These are phyloP conservation scores for Spirogloea muscicola DNA, from an alignment of 139 green algal genomes.

Conservation along the genomic window DNA sequence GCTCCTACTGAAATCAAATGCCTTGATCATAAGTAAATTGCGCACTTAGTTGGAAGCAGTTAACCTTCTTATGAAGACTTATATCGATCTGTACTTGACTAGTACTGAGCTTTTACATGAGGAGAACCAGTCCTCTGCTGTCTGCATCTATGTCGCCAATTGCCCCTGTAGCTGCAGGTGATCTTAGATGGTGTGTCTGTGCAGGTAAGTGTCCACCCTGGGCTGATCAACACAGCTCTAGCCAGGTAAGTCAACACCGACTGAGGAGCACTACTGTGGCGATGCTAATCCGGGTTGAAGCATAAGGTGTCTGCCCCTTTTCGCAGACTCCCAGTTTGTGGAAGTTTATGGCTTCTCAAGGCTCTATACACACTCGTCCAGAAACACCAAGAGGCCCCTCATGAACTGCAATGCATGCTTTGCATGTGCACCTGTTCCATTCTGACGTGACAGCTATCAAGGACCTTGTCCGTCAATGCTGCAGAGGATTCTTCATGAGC, in stretches of 20 bases:
- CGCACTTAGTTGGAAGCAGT: neutral
- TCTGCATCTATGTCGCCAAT: neutral
- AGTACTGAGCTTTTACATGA: neutral
- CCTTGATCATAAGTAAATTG: neutral
- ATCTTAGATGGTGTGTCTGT: constrained; percentile 4
- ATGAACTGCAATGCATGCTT: too few species aligned
- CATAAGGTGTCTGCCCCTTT: neutral
- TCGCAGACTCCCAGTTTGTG: neutral
- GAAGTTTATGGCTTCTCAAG: neutral
- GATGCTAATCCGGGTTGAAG: too few species aligned
- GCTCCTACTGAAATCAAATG: neutral
- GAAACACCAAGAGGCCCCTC: neutral
- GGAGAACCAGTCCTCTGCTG: neutral
- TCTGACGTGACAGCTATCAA: too few species aligned
- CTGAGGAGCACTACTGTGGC: too few species aligned
- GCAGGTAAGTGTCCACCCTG: constrained; percentile 37
- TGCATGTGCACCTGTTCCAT: too few species aligned
- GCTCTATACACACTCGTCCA: neutral
- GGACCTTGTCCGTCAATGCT: too few species aligned
- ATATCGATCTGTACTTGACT: neutral
- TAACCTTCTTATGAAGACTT: neutral
- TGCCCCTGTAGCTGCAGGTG: neutral
- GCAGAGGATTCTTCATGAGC: too few species aligned
- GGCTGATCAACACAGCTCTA: constrained; percentile 19
- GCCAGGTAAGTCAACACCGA: constrained; percentile 16